A percentile compares a stretch with the other conserved stretches of the same genome.
Evolutionary conservation across 805 yeast genomes (phyloP).

Genomic region (Peterozyma toletana): DNA sequence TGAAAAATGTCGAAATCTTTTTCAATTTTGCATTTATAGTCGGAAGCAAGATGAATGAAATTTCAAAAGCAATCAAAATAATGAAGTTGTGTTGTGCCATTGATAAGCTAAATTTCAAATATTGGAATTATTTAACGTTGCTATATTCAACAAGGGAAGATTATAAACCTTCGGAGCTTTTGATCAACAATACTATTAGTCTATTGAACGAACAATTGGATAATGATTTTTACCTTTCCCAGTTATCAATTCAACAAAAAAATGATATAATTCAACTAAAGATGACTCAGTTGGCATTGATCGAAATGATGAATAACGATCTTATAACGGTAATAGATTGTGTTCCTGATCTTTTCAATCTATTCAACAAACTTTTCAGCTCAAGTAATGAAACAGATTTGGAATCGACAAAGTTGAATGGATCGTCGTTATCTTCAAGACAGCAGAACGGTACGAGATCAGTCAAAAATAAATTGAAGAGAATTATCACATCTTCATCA

Average conservation of each 20-base stretch:
- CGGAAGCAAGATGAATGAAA: slow-evolving; percentile 3
- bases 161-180: slow-evolving; percentile 3
- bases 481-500: slow-evolving; percentile 9
- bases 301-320: slow-evolving; percentile 51
- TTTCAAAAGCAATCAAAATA: slow-evolving; percentile 4
- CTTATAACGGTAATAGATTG: slow-evolving; percentile 50
- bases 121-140: slow-evolving; percentile 8
- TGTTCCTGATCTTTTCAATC: slow-evolving; percentile 58
- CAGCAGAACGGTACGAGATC: too few species aligned
- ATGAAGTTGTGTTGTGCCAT: slow-evolving; percentile 5
- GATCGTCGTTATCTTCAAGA: slow-evolving; percentile 11
- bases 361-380: slow-evolving; percentile 43
- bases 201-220: slow-evolving; percentile 13
- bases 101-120: slow-evolving; percentile 8
- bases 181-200: slow-evolving; percentile 6
- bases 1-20: neutral
- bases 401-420: slow-evolving; percentile 11
- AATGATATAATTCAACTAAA: slow-evolving; percentile 60
- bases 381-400: slow-evolving; percentile 16
- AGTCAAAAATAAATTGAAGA: neutral
- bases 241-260: slow-evolving; percentile 17
- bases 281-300: slow-evolving; percentile 65
- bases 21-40: slow-evolving; percentile 3
- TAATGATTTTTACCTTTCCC: slow-evolving; percentile 9
- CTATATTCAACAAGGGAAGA: slow-evolving; percentile 8